Percentiles rank a stretch among this genome's conserved stretches.
These are phyloP conservation scores for Fusarium guadeloupense DNA, from an alignment of 2,329 filamentous ascomycete genomes.

Conservation along the genomic window DNA sequence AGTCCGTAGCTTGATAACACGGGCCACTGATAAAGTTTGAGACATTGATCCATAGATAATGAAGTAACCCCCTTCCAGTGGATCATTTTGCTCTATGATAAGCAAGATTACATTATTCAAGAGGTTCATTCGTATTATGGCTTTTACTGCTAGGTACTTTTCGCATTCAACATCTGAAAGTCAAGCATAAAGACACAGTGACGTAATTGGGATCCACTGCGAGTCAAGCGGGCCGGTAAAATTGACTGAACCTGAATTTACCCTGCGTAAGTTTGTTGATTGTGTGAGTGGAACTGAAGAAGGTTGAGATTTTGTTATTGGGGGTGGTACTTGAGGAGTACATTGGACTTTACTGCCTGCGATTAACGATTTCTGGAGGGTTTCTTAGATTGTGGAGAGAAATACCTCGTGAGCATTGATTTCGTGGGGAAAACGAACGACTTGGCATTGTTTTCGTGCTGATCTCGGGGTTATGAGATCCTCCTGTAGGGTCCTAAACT, in stretches of 20 bases:
- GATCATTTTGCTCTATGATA: neutral
- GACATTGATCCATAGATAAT: neutral
- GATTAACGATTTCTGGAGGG: conserved; percentile 4
- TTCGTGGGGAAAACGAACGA: conserved; percentile 25
- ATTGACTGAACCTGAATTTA: conserved; percentile 19
- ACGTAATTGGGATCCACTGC: conserved; percentile 36
- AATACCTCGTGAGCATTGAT: conserved; percentile 13
- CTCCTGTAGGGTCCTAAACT: neutral
- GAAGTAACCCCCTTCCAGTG: neutral
- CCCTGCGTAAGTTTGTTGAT: conserved; percentile 3
- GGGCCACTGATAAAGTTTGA: conserved; percentile 1
- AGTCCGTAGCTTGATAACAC: conserved; percentile 2
- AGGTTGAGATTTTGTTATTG: conserved; percentile 20
- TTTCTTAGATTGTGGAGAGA: conserved; percentile 22
- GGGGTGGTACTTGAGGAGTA: conserved; percentile 30
- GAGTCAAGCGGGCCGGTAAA: conserved; percentile 19
- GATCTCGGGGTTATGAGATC: neutral
- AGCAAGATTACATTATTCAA: neutral
- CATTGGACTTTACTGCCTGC: neutral
- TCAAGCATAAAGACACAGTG: conserved; percentile 20
- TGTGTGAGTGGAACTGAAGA: conserved; percentile 32
- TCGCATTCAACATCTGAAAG: neutral
- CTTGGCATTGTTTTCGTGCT: neutral
- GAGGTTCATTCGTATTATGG: neutral
- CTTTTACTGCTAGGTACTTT: neutral